phyloP scores from a whole-genome alignment of 2,329 filamentous ascomycete genomes.

The Diaporthe aspalathi region DNA sequence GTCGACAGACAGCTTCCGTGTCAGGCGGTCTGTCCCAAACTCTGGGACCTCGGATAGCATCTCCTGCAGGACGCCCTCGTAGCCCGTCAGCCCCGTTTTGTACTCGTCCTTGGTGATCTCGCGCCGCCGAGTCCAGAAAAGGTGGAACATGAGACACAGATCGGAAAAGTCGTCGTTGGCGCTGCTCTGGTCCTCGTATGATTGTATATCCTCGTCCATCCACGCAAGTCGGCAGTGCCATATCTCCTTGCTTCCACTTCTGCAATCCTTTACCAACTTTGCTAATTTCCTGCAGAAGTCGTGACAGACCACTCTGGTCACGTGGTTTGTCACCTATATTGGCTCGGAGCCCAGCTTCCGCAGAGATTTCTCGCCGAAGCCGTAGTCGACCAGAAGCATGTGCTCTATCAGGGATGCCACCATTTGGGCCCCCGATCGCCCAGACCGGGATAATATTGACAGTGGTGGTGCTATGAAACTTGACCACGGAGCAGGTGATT shows the following conservation, averaged over 20 bases:
- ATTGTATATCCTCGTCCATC: neutral
- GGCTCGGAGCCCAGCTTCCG: neutral
- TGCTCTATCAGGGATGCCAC: conserved; percentile 8
- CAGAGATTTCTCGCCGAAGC: neutral
- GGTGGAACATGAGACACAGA: conserved; percentile 36
- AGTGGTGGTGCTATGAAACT: neutral
- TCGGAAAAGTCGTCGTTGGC: conserved; percentile 11
- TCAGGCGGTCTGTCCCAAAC: conserved; percentile 37
- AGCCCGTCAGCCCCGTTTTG: conserved; percentile 31
- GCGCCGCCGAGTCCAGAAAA: conserved; percentile 33
- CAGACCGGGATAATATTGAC: neutral
- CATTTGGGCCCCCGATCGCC: neutral
- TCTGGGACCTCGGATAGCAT: conserved; percentile 39
- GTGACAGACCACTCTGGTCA: neutral
- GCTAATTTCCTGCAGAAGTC: neutral
- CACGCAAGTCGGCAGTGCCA: neutral
- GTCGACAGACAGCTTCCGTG: conserved; percentile 41
- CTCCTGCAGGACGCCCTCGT: conserved; percentile 40
- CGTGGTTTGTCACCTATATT: neutral
- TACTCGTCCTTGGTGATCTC: conserved; percentile 1
- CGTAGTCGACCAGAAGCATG: conserved; percentile 24
- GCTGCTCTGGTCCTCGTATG: neutral
- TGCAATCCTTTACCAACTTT: neutral
- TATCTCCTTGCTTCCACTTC: neutral
- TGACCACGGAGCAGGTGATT: neutral